Evolutionary conservation across 441 rosid species (phyloP).

Genomic region (Eugenia klotzschiana): DNA sequence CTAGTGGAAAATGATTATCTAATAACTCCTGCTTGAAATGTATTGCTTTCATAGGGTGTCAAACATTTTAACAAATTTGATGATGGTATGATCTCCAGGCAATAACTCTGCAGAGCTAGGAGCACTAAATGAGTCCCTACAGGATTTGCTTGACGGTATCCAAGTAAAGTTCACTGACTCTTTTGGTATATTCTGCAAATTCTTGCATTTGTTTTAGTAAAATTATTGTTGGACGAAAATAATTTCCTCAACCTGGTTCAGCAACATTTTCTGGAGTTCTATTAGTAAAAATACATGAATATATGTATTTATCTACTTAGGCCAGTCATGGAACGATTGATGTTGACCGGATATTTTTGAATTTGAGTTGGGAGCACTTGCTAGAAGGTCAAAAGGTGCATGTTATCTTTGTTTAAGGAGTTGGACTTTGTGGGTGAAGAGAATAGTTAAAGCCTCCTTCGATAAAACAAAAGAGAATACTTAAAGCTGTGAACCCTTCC

Average conservation of each 20-base stretch:
- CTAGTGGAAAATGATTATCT: background rate
- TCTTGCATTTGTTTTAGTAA: background rate
- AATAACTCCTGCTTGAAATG: background rate
- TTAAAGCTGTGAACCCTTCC: too few relatives aligned
- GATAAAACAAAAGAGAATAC: background rate
- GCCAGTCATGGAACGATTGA: background rate
- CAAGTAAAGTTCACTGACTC: constrained; percentile 35
- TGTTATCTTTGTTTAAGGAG: background rate
- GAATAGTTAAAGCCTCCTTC: background rate
- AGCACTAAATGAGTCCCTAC: constrained; percentile 83
- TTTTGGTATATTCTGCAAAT: background rate
- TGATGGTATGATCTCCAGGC: constrained; percentile 20
- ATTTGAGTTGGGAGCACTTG: background rate
- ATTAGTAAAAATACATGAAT: background rate
- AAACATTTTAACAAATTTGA: background rate
- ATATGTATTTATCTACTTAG: background rate
- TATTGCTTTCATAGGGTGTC: background rate
- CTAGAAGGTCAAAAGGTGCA: background rate
- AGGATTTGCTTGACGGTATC: constrained; percentile 93
- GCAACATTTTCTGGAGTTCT: background rate
- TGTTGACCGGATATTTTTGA: background rate
- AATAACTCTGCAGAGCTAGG: constrained; percentile 55
- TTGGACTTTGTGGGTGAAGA: background rate
- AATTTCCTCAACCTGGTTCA: background rate
- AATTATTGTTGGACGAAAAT: background rate